These are phyloP conservation scores for Cyberlindnera japonica DNA, from an alignment of 805 yeast species.

Conservation along the genomic window DNA sequence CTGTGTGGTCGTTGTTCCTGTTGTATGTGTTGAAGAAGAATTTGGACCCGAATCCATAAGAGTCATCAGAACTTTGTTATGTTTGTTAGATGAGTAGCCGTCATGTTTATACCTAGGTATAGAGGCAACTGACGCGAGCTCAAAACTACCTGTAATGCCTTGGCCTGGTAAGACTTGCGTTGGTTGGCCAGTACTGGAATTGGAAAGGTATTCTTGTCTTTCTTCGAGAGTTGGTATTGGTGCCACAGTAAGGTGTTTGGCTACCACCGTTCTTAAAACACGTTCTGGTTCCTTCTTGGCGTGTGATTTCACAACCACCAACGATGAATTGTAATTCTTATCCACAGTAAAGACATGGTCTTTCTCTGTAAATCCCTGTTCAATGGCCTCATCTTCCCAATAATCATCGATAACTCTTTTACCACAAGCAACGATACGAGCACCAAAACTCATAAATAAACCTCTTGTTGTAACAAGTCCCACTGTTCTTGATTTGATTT, in stretches of 20 bases:
- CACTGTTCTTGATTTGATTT: conserved; percentile 20
- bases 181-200: conserved; percentile 19
- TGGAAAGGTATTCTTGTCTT: conserved; percentile 22
- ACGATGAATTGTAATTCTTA: conserved; percentile 10
- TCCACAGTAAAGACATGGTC: conserved; percentile 39
- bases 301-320: not conserved
- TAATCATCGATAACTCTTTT: conserved; percentile 50
- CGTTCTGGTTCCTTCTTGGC: not conserved
- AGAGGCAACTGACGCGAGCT: conserved; percentile 22
- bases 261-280: not conserved
- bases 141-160: conserved; percentile 29
- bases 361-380: conserved; percentile 41
- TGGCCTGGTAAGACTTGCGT: conserved; percentile 29
- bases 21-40: conserved; percentile 5
- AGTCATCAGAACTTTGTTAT: conserved; percentile 16
- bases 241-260: conserved; percentile 7
- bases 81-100: conserved; percentile 1
- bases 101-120: conserved; percentile 25
- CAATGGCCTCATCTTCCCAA: conserved; percentile 44
- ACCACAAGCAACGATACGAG: conserved; percentile 44
- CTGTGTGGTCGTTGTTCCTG: conserved; percentile 7
- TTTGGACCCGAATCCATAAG: conserved; percentile 9
- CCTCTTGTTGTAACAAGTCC: conserved; percentile 37
- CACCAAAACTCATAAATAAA: conserved; percentile 48
- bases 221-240: conserved; percentile 27